Conservation (phyloP, 2,329 filamentous ascomycete genomes). For the Epichloe sp. region DNA sequence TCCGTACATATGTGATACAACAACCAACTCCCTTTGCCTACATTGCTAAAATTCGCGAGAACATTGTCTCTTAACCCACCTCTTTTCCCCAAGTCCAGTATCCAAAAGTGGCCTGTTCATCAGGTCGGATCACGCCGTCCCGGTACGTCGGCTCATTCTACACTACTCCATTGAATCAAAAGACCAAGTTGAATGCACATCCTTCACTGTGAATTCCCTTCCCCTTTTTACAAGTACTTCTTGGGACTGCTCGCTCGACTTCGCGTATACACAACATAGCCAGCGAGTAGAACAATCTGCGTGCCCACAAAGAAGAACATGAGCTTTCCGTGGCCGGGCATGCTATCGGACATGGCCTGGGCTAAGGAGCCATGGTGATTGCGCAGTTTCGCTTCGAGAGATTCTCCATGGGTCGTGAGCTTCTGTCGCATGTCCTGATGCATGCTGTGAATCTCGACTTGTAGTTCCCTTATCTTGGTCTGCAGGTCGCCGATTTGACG, state of each 20-base stretch:
- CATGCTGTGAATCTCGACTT: constrained; percentile 45
- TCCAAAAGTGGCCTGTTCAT: neutral
- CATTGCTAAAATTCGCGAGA: neutral
- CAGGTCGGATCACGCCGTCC: too few species aligned
- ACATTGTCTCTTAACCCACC: neutral
- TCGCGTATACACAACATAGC: constrained; percentile 69
- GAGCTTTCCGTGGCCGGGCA: constrained; percentile 37
- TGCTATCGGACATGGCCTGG: constrained; percentile 32
- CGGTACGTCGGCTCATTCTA: too few species aligned
- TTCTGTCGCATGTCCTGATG: constrained; percentile 39
- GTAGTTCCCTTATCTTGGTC: constrained; percentile 36
- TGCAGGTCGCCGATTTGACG: constrained; percentile 31
- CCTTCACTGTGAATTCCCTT: too few species aligned
- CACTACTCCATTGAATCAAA: neutral
- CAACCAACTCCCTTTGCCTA: neutral
- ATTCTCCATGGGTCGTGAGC: constrained; percentile 36
- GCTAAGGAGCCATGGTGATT: constrained; percentile 37
- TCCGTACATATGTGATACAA: neutral
- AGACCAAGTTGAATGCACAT: too few species aligned
- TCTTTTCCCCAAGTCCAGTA: neutral
- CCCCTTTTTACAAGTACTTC: constrained; percentile 60
- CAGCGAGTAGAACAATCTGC: constrained; percentile 55
- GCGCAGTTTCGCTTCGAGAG: constrained; percentile 37
- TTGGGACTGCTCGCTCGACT: constrained; percentile 67
- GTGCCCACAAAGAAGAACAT: constrained; percentile 62